Evolutionary conservation across 768 basidiomycete genomes (phyloP).

Genomic region (Pulveroboletus frians): DNA sequence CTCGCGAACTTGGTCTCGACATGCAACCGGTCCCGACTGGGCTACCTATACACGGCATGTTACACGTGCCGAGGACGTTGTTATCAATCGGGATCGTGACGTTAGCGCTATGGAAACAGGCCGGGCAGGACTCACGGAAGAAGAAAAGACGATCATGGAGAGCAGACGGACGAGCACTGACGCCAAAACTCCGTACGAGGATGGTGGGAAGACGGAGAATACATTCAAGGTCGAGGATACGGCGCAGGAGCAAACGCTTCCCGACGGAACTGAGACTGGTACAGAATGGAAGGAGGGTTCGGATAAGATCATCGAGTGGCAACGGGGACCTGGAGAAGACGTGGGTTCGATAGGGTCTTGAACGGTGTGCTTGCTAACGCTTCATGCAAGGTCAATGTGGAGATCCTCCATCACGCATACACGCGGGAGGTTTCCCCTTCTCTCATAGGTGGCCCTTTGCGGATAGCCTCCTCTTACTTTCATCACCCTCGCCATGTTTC

Average conservation of each 20-base stretch:
- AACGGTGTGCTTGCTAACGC: conserved; percentile 13
- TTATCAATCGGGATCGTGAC: conserved; percentile 75
- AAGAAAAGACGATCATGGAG: conserved; percentile 24
- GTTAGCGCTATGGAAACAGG: conserved; percentile 47
- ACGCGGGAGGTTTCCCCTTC: conserved; percentile 3
- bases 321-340: conserved; percentile 56
- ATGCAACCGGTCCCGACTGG: conserved; percentile 76
- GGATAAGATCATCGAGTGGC: conserved; percentile 60
- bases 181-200: conserved; percentile 2
- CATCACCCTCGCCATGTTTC: conserved; percentile 14
- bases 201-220: conserved; percentile 9
- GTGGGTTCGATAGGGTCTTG: conserved; percentile 35
- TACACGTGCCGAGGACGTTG: conserved; percentile 65
- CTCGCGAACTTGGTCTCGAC: conserved; percentile 88
- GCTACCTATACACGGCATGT: conserved; percentile 70
- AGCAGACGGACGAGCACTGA: conserved; percentile 23
- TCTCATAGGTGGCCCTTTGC: not conserved
- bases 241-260: conserved; percentile 34
- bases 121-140: conserved; percentile 26
- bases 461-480: conserved; percentile 9
- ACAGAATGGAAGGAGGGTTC: conserved; percentile 71
- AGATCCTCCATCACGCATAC: conserved; percentile 48
- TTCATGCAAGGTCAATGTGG: conserved; percentile 52
- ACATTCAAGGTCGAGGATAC: conserved; percentile 13
- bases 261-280: conserved; percentile 38